Base-by-base conservation (phyloP, 2,329 filamentous ascomycete genomes). In the Fusarium chuoi region DNA sequence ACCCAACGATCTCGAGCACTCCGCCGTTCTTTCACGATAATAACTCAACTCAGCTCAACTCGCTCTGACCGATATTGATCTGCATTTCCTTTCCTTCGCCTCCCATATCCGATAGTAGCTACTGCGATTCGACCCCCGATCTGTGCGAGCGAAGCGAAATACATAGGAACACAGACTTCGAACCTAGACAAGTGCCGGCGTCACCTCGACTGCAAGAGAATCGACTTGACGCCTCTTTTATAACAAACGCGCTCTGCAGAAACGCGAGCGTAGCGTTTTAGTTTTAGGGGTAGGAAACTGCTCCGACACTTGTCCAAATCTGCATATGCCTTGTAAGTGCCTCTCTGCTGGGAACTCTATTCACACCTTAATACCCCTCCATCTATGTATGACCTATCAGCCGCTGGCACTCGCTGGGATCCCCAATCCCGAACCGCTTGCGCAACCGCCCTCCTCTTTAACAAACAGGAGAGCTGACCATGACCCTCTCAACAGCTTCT, bases 241-340 rank as follows among this genome's bases (percentile, higher is more conserved):
- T 71, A 62, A 36, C 44, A 61, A 61, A 56, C 61, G 67, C 69
- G 75, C 78, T 79, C 75, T 78, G 78, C 78, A 73, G 77, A 76
- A 77, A 78, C 77, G 77, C 71, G 74, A 74, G 77, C 76, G 71
- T 68, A 61, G 55, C 24, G 42, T 59, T 51, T 26, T 51, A 51
- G 20, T 65, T 70, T 51, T 70, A 65, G 76, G 76, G 77, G 79
- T 76, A 78, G 80, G 76, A 75, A 78, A 76, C 79, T 81, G 78
- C 79, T 79, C 78, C 77, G 62, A 78, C 61, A 55, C 70, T 75
- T 70, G 69, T 66, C 70, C 68, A 78, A 79, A 68, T 78, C 76
- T 77, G 71, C 79, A 80, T 80, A 82, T 83, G 81, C 80, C 80
- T 79, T 78, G 81, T 82, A 80, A 59, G 81, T 77, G 75, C 73